These are phyloP conservation scores for Phytophthora kernoviae DNA, from an alignment of 352 stramenopile genomes.

Conservation along the genomic window DNA sequence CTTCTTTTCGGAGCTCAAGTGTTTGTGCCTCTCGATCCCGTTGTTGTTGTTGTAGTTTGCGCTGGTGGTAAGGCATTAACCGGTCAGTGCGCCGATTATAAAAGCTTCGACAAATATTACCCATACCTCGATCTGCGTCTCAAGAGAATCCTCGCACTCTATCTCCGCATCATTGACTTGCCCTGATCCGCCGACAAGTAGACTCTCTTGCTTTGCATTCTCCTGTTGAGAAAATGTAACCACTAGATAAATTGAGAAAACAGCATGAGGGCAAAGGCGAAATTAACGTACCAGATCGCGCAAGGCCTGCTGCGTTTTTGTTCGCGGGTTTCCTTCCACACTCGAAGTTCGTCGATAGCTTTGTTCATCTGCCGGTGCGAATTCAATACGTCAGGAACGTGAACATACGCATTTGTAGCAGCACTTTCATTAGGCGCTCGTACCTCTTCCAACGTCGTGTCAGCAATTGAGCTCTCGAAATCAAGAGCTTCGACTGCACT, in stretches of 20 bases:
- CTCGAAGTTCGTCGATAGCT: constrained; percentile 41
- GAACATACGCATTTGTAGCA: neutral
- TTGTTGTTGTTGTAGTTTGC: constrained; percentile 28
- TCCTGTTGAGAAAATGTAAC: neutral
- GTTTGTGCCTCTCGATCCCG: constrained; percentile 23
- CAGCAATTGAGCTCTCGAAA: constrained; percentile 29
- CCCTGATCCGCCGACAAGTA: neutral
- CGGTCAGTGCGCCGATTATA: neutral
- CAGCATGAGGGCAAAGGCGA: neutral
- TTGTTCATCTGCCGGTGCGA: constrained; percentile 42
- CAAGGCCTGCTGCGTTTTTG: constrained; percentile 28
- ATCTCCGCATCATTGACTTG: constrained; percentile 2
- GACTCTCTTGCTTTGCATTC: constrained; percentile 7
- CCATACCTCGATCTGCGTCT: constrained; percentile 19
- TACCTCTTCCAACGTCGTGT: constrained; percentile 53
- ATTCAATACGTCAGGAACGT: neutral
- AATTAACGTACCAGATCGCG: constrained; percentile 30
- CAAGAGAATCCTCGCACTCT: constrained; percentile 9
- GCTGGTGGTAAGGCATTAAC: neutral
- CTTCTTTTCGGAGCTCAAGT: constrained; percentile 29
- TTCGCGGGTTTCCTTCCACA: constrained; percentile 47
- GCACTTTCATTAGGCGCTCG: neutral
- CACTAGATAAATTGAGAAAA: neutral
- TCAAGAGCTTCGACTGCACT: constrained; percentile 41
- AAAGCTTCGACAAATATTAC: neutral